phyloP scores from a whole-genome alignment of 1,284 basidiomycete genomes.

The Malassezia japonica region DNA sequence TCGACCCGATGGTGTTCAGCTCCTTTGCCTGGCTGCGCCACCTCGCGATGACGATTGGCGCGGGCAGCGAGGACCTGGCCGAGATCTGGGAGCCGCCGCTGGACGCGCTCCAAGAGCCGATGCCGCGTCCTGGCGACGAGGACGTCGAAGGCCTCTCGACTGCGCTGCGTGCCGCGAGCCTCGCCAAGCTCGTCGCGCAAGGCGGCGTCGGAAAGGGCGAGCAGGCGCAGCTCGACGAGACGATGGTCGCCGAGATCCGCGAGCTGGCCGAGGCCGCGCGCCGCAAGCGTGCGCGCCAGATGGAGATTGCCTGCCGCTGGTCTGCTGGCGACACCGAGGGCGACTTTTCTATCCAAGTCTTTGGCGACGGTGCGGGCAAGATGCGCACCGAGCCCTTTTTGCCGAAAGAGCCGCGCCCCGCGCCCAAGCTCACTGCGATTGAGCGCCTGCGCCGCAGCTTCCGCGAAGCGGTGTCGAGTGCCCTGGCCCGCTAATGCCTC shows the following conservation, averaged over 20 bases:
- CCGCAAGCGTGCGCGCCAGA: conserved; percentile 34
- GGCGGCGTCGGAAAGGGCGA: conserved; percentile 7
- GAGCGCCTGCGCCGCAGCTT: conserved; percentile 30
- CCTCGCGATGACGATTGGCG: conserved; percentile 33
- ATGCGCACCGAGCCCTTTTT: conserved; percentile 34
- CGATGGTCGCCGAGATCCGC: conserved; percentile 56
- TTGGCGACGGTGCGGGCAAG: conserved; percentile 32
- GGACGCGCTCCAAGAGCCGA: conserved; percentile 8
- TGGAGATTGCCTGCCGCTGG: conserved; percentile 42
- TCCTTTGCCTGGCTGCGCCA: conserved; percentile 42
- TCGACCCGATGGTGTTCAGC: conserved; percentile 30
- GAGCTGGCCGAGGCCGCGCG: conserved; percentile 38
- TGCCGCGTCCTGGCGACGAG: background rate
- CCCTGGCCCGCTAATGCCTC: conserved; percentile 17
- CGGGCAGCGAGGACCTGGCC: conserved; percentile 31
- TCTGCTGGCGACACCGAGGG: conserved; percentile 41
- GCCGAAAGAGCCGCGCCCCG: conserved; percentile 28
- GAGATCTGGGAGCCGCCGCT: conserved; percentile 31
- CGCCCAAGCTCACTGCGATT: conserved; percentile 23
- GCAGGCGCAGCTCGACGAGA: conserved; percentile 9
- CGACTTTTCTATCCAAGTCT: conserved; percentile 34
- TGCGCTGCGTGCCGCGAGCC: conserved; percentile 1
- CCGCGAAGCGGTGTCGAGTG: conserved; percentile 33
- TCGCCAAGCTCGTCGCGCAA: conserved; percentile 8
- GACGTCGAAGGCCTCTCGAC: conserved; percentile 8